A percentile compares a stretch with the other conserved stretches of the same genome.
Conservation (phyloP, 306 rosid genomes). For the Purshia tridentata region DNA sequence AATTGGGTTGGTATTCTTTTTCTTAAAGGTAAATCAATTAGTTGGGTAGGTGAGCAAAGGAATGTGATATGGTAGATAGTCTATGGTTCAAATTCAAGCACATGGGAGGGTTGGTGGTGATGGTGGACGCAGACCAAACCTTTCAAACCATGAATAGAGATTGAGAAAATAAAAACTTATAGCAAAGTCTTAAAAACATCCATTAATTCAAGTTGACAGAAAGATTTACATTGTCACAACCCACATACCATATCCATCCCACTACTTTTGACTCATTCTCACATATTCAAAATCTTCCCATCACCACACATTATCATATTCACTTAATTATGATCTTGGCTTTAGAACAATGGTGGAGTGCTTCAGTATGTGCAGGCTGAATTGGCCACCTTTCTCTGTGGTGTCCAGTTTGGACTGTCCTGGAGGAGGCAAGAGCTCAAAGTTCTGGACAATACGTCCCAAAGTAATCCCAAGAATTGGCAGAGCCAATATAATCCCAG, state of each 20-base stretch:
- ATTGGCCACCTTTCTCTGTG: slow-evolving; percentile 84
- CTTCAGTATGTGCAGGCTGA: slow-evolving; percentile 81
- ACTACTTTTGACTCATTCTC: background rate
- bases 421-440: slow-evolving; percentile 81
- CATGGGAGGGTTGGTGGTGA: too few relatives aligned
- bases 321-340: slow-evolving; percentile 42
- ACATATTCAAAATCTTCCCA: background rate
- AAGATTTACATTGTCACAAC: slow-evolving; percentile 1
- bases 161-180: background rate
- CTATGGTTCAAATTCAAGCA: too few relatives aligned
- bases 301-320: background rate
- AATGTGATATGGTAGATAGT: too few relatives aligned
- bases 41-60: too few relatives aligned
- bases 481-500: slow-evolving; percentile 80
- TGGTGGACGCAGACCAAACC: too few relatives aligned
- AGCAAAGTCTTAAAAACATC: background rate
- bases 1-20: too few relatives aligned
- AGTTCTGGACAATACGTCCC: slow-evolving; percentile 83
- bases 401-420: slow-evolving; percentile 72
- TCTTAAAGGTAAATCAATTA: too few relatives aligned
- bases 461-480: slow-evolving; percentile 80
- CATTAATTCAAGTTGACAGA: background rate
- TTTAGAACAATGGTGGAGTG: slow-evolving; percentile 82
- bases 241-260: background rate
- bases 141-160: too few relatives aligned